phyloP scores from a whole-genome alignment of 2,329 filamentous ascomycete genomes.

The Dothideomycetidae sp. region DNA sequence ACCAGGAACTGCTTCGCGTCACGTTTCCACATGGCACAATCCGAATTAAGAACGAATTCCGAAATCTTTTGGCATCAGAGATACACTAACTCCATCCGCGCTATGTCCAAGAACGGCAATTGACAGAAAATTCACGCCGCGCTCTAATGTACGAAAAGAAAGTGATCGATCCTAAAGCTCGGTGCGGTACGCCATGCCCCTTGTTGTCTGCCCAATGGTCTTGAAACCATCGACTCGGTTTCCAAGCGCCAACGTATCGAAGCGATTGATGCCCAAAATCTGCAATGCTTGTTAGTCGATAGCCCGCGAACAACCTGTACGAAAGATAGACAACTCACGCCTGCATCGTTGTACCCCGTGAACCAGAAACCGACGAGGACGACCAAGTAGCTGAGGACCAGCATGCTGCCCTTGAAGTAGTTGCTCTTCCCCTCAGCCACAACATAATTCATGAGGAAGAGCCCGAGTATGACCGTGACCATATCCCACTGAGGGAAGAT shows the following conservation, averaged over 20 bases:
- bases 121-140: not conserved
- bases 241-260: slow-evolving; percentile 30
- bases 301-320: not conserved
- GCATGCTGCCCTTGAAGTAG: slow-evolving; percentile 97
- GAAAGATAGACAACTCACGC: slow-evolving; percentile 25
- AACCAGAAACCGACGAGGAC: slow-evolving; percentile 88
- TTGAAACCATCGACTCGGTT: slow-evolving; percentile 24
- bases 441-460: slow-evolving; percentile 93
- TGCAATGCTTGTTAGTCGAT: too few species aligned
- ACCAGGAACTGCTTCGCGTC: too few species aligned
- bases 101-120: not conserved
- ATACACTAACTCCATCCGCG: not conserved
- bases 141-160: not conserved
- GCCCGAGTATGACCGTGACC: slow-evolving; percentile 89
- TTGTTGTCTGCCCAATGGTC: slow-evolving; percentile 27
- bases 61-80: not conserved
- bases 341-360: slow-evolving; percentile 47
- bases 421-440: slow-evolving; percentile 99
- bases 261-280: slow-evolving; percentile 32
- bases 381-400: slow-evolving; percentile 84
- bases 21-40: too few species aligned
- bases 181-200: slow-evolving; percentile 23
- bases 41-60: too few species aligned
- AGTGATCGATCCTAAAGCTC: slow-evolving; percentile 5
- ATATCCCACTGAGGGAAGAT: slow-evolving; percentile 99